Percentiles rank a stretch among this genome's conserved stretches.
Evolutionary conservation across 768 basidiomycete species (phyloP).

Genomic region (Arthromyces matolae): DNA sequence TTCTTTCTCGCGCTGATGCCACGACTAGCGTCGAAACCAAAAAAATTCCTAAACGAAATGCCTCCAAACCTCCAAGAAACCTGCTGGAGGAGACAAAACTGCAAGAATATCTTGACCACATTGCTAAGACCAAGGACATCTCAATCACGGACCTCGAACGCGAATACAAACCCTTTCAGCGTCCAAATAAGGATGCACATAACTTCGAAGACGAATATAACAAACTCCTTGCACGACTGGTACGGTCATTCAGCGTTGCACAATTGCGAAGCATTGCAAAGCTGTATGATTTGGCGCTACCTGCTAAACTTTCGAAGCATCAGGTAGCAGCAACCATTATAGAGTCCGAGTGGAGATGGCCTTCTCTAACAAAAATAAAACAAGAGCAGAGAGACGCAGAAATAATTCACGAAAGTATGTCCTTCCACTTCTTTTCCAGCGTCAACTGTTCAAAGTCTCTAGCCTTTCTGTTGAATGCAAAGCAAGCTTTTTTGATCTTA

Average conservation of each 20-base stretch:
- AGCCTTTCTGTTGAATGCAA: constrained; percentile 57
- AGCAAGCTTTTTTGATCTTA: constrained; percentile 65
- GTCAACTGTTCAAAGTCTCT: constrained; percentile 1
- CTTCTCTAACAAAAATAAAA: constrained; percentile 50
- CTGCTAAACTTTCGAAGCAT: constrained; percentile 33
- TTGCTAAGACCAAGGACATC: constrained; percentile 44
- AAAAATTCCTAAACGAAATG: not conserved
- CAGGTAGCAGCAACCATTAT: constrained; percentile 50
- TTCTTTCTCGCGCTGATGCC: not conserved
- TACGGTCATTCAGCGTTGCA: constrained; percentile 57
- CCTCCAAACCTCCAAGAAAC: constrained; percentile 15
- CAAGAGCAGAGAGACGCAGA: constrained; percentile 50
- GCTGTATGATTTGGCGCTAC: constrained; percentile 40
- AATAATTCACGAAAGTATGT: constrained; percentile 43
- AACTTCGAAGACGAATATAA: constrained; percentile 53
- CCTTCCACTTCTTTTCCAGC: not conserved
- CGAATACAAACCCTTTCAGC: constrained; percentile 43
- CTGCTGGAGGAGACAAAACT: constrained; percentile 43
- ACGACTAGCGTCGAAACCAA: not conserved
- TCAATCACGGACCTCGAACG: constrained; percentile 62
- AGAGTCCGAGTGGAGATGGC: constrained; percentile 68
- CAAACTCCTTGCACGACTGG: constrained; percentile 47
- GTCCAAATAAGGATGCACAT: constrained; percentile 20
- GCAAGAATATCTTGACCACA: constrained; percentile 53
- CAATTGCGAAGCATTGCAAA: constrained; percentile 56